Base-by-base conservation (phyloP, 2,329 filamentous ascomycete genomes). In the Nothomitra cinnamomea region DNA sequence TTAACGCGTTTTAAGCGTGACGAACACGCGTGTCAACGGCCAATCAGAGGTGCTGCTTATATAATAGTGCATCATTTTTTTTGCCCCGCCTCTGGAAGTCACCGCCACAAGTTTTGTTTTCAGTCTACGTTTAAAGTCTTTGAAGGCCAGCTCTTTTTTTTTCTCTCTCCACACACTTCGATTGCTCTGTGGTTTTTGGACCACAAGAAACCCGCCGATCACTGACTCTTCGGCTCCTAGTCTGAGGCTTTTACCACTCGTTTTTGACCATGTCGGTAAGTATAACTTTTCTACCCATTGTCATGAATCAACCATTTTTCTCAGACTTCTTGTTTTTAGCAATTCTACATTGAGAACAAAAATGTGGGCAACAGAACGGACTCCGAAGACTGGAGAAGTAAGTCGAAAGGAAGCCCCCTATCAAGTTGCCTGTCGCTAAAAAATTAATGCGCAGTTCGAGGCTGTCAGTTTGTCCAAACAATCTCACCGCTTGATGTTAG, bases 381-480 rank as follows among this genome's bases (percentile, higher is more conserved):
- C 58, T 79, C 83, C 55, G 86, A 92, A 68, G 85, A 92, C 66
- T 89, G 85, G 79, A 78, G 86, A 73, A 85, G 85, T 90, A 75
- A 59, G 79, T 66, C n/a, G 57, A 17, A n/a, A n/a, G 24, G 22
- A 24, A 24, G 25, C 13, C 19, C n/a, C 38, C 24, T 55, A 25
- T 32, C 15, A 32, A 24, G 21, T 21, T 40, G 19, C 7, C 19
- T n/a, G n/a, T 53, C 54, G 25, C 56, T 53, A 53, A 48, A 25
- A 47, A 5, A 47, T 38, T 36, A 32, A 32, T 32, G 28, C 38
- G 51, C 54, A 63, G 61, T 63, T 57, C 58, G 60, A 25, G 61
- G 61, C 54, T 63, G 60, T 61, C 56, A 56, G 58, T 57, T 53
- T 25, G 7, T 40, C 24, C 17, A 41, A 24, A 53, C 21, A 7